Base-by-base conservation (phyloP, 2,329 filamentous ascomycete species). In the Fusarium clavum region DNA sequence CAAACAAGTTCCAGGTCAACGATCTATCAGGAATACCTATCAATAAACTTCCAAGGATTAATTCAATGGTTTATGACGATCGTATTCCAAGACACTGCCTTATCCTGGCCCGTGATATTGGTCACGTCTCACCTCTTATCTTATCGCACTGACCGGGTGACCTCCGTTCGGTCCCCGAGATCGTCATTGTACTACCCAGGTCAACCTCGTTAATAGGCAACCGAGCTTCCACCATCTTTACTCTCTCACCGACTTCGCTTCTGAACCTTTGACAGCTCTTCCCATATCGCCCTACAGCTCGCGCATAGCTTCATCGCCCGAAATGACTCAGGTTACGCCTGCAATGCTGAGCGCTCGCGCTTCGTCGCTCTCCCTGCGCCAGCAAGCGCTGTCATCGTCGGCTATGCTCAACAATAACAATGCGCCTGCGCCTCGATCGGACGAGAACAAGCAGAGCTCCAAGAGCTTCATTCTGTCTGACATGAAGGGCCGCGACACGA, bases 391-490 rank as follows among this genome's bases (percentile, higher is more conserved):
- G 73, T 77, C 59, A 76, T 77, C 57, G 75, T 71, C 73, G 30
- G 43, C 58, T 29, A 52, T 58, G 7, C 46, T 62, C 20, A 57
- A 77, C 66, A 76, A 34, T 10, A 49, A 76, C 63, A 67, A 73
- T 27, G 75, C 79, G 61, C 71, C 70, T 18, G 70, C 76, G 59
- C 67, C 76, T 18, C 74, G 73, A 46, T 70, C 71, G 29, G 53
- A 12, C 30, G 57, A 59, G 24, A 12, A 57, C 44, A 61, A 46
- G 25, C 61, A 67, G 20, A 57, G 49, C 48, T 73, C 77, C 22
- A 78, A 75, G 66, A 84, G 83, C 84, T 89, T 90, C 79, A 73
- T 87, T 12, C 69, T 82, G 24, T 77, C 79, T 62, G 80, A 82
- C 67, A 82, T 83, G 79, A 77, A 81, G 41, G 74, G 76, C 13